Conservation (phyloP, 164 flowering plant genomes). For the Vitis vinifera region ASM3070453v1 NC_081816.1:24070001-24070500, state of each 20-base stretch:
- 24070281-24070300: conserved; percentile 74
- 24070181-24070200: conserved; percentile 47
- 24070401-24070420: neutral
- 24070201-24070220: conserved; percentile 86
- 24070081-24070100: too few species aligned
- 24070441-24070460: neutral
- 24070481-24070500: too few species aligned
- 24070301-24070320: conserved; percentile 91
- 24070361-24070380: conserved; percentile 45
- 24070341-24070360: conserved; percentile 80
- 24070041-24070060: too few species aligned
- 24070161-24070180: neutral
- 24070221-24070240: conserved; percentile 84
- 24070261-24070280: conserved; percentile 75
- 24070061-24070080: too few species aligned
- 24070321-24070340: conserved; percentile 96
- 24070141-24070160: neutral
- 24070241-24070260: conserved; percentile 71
- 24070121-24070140: too few species aligned
- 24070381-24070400: neutral
- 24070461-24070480: too few species aligned
- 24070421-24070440: neutral
- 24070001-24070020: too few species aligned
- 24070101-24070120: too few species aligned
- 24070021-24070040: too few species aligned